These are phyloP conservation scores for Drechslerella stenobrocha DNA, from an alignment of 2,329 filamentous ascomycete species.

Conservation along the genomic window DNA sequence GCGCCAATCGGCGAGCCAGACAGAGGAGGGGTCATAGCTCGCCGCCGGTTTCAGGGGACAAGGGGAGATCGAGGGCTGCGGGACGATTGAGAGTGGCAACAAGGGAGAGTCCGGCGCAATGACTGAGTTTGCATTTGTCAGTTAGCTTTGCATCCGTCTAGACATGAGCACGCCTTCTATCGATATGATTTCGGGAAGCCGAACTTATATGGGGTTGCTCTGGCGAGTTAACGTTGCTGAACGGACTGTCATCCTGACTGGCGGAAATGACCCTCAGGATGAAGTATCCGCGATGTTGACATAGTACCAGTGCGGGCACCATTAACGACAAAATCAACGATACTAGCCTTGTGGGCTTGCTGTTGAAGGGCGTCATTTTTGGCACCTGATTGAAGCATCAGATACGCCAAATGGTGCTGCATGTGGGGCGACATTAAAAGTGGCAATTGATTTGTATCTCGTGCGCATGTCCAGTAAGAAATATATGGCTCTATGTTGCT, in stretches of 20 bases:
- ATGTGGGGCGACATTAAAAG: no score
- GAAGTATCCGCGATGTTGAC: slow-evolving; percentile 39
- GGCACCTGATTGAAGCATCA: no score
- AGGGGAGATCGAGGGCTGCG: neutral
- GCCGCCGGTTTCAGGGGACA: slow-evolving; percentile 24
- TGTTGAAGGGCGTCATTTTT: no score
- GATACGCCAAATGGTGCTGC: no score
- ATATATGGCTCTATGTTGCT: no score
- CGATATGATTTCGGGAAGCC: neutral
- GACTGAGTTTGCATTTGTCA: slow-evolving; percentile 5
- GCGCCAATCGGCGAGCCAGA: slow-evolving; percentile 41
- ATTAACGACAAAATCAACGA: no score
- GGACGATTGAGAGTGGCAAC: slow-evolving; percentile 7
- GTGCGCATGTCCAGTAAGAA: no score
- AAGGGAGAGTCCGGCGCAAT: slow-evolving; percentile 10
- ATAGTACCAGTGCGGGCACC: neutral
- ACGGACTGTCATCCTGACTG: neutral
- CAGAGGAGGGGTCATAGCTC: slow-evolving; percentile 18
- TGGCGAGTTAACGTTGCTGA: slow-evolving; percentile 12
- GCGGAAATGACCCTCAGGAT: slow-evolving; percentile 18
- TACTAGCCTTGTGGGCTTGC: no score
- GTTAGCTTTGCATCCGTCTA: neutral
- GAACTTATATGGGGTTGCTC: slow-evolving; percentile 11
- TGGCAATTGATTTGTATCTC: no score
- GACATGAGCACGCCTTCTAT: neutral